Evolutionary conservation across 169 alveolate genomes (phyloP), one percentile per base, ranked within the genome.

Genomic region (Plasmodium sp.): DNA sequence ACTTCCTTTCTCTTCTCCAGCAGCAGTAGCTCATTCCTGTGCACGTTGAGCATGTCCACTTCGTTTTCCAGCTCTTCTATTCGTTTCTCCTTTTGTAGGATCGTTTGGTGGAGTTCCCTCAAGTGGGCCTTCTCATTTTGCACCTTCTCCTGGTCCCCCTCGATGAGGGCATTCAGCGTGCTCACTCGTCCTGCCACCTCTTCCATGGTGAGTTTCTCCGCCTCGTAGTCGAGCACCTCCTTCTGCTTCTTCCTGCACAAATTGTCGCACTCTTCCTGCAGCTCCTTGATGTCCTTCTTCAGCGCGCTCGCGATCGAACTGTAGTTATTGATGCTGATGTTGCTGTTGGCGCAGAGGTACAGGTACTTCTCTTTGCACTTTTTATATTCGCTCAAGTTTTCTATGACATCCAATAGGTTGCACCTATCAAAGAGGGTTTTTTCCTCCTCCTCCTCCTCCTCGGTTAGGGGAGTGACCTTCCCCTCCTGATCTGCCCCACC

Each of bases 1-100:
- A 84, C 56, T 14, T 92, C 95, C 33, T 92, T 75, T 77, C 93
- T 94, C 72, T 93, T 93, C 14, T 95, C 95, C 58, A 88, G 92
- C 51, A 77, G 75, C 22, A 83, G 41, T 80, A 93, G 83, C 72
- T 96, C 97, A 39, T 75, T 82, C 83, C 95, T 96, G 41, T 95
- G 95, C 18, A 93, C 92, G 45, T 93, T 93, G 80, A 96, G 41
- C 10, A 95, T 71, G 79, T 85, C 93, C 22, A 95, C 16, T 54
- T 93, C 81, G 62, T 95, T 93, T 10, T 93, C 96, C 51, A 86
- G 85, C 43, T 58, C 31, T 18, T 83, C 95, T 18, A 93, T 95
- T 51, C 94, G 92, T 34, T 73, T 91, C 93, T 86, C 90, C 22
- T 94, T 80, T 10, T 75, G 51, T 36, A 16, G 1, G n/a, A 79